Evolutionary conservation across 495 filamentous ascomycete species (phyloP).

Genomic region (Xylaria intraflava): DNA sequence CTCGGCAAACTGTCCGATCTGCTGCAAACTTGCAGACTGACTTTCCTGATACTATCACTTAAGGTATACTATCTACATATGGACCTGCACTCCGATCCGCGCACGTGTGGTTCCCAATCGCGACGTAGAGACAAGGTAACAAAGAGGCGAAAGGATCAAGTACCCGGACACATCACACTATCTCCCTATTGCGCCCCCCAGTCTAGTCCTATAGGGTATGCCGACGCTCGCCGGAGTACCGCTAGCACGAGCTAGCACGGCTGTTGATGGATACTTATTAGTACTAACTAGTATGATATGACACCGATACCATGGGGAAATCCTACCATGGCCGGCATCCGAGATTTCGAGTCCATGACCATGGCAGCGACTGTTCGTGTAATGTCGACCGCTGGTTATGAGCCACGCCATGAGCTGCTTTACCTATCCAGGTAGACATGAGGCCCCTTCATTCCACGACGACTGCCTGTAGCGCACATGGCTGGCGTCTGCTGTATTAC

Average conservation of each 20-base stretch:
- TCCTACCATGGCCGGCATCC: background rate
- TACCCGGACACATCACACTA: too few relatives aligned
- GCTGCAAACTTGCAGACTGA: too few relatives aligned
- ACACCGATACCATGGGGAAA: background rate
- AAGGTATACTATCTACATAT: too few relatives aligned
- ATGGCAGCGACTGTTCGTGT: background rate
- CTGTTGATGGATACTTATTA: too few relatives aligned
- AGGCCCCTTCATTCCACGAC: conserved; percentile 4
- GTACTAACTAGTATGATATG: background rate
- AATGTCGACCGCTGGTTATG: background rate
- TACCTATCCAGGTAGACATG: background rate
- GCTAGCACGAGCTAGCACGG: too few relatives aligned
- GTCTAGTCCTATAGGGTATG: background rate
- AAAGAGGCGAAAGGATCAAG: background rate
- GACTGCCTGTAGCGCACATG: conserved; percentile 3
- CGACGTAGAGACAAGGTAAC: background rate
- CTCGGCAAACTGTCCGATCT: too few relatives aligned
- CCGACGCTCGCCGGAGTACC: too few relatives aligned
- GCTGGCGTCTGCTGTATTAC: conserved; percentile 8
- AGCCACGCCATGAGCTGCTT: conserved; percentile 4
- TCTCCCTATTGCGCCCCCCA: background rate
- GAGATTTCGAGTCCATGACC: background rate
- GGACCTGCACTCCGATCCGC: too few relatives aligned
- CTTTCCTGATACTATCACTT: too few relatives aligned
- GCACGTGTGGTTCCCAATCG: background rate